phyloP scores from a whole-genome alignment of 2,329 filamentous ascomycete genomes.

The Aspergillus pseudoterreus region DNA sequence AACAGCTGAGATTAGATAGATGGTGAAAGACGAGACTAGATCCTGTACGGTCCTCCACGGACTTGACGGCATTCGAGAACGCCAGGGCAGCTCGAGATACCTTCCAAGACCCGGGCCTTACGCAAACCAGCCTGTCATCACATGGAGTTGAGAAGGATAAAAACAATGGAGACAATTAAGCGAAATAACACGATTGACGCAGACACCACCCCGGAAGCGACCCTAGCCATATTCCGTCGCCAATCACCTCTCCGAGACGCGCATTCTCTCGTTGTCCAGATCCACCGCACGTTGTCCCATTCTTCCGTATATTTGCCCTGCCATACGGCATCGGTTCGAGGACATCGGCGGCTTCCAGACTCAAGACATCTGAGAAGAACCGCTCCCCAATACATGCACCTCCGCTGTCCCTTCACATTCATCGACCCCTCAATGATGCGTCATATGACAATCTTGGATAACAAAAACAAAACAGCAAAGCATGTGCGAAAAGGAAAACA shows the following conservation, averaged over 20 bases:
- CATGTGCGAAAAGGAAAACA: conserved; percentile 10
- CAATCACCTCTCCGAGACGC: conserved; percentile 22
- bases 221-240: conserved; percentile 45
- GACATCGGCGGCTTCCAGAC: conserved; percentile 13
- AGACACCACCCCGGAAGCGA: conserved; percentile 46
- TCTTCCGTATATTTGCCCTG: conserved; percentile 9
- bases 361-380: conserved; percentile 8
- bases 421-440: conserved; percentile 24
- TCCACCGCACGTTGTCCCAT: conserved; percentile 5
- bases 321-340: conserved; percentile 8
- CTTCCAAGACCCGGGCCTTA: neutral
- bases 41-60: neutral
- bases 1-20: neutral
- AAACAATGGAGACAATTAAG: conserved; percentile 10
- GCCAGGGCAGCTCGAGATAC: neutral
- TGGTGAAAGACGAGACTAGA: neutral
- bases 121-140: neutral
- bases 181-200: conserved; percentile 32
- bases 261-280: conserved; percentile 5
- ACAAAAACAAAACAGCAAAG: conserved; percentile 10
- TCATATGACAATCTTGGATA: conserved; percentile 18
- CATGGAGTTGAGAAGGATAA: conserved; percentile 11
- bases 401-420: conserved; percentile 20
- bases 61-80: too few species aligned
- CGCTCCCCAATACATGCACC: conserved; percentile 14